These are phyloP conservation scores for Guadua angustifolia DNA, from an alignment of 176 grass and related monocot species.

Conservation along the genomic window DNA sequence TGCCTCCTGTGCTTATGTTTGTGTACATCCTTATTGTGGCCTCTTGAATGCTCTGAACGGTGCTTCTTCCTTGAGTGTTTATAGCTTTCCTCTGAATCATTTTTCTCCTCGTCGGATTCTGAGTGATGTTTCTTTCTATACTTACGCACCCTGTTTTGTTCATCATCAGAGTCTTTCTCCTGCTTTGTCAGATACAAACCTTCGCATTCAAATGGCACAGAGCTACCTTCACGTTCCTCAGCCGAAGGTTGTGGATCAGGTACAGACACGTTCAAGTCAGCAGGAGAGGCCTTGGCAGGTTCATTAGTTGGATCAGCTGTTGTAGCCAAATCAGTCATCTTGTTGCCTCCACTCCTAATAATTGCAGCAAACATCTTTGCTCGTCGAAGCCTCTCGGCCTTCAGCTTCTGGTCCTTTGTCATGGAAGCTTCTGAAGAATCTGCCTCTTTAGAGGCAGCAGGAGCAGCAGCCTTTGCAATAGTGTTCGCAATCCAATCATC, in stretches of 20 bases:
- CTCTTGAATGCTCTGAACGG: slow-evolving; percentile 56
- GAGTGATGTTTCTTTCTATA: slow-evolving; percentile 51
- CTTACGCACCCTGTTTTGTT: slow-evolving; percentile 38
- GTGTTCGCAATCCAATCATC: slow-evolving; percentile 90
- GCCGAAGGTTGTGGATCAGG: slow-evolving; percentile 35
- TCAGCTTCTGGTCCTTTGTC: slow-evolving; percentile 89
- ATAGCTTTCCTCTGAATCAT: slow-evolving; percentile 47
- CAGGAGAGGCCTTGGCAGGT: slow-evolving; percentile 34
- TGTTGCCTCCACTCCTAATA: slow-evolving; percentile 65
- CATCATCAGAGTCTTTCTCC: slow-evolving; percentile 51
- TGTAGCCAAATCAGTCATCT: slow-evolving; percentile 42
- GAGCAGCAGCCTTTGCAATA: slow-evolving; percentile 87
- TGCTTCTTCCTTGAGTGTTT: slow-evolving; percentile 61
- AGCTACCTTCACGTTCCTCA: slow-evolving; percentile 68
- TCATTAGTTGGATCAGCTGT: slow-evolving; percentile 33
- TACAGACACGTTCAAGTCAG: slow-evolving; percentile 34
- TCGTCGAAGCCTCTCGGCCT: slow-evolving; percentile 89
- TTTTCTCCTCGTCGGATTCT: slow-evolving; percentile 39
- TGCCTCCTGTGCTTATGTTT: slow-evolving; percentile 49
- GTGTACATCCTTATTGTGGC: slow-evolving; percentile 40
- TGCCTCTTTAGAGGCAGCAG: slow-evolving; percentile 68
- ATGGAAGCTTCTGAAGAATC: slow-evolving; percentile 79
- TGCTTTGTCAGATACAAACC: slow-evolving; percentile 29
- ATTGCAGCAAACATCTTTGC: slow-evolving; percentile 92
- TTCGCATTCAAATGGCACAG: slow-evolving; percentile 46